These are phyloP conservation scores for Hypoxylon rickii DNA, from an alignment of 495 filamentous ascomycete species.

Conservation along the genomic window DNA sequence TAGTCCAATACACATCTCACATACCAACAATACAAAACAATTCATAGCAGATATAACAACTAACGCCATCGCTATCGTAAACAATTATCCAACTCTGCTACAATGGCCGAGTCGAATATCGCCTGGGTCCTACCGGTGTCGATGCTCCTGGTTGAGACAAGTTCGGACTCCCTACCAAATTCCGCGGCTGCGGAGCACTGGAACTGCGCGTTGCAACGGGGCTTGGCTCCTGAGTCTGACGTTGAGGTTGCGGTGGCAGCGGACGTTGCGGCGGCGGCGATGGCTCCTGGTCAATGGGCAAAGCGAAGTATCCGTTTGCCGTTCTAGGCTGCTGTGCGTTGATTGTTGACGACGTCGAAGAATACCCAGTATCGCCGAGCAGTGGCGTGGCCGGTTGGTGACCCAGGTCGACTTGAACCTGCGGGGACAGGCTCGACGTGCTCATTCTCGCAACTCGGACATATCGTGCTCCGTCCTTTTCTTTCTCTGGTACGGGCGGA, in stretches of 20 bases:
- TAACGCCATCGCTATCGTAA: no score
- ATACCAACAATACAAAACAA: not conserved
- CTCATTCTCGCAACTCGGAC: not conserved
- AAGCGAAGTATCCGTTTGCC: not conserved
- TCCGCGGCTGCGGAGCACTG: conserved; percentile 5
- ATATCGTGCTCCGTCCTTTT: conserved; percentile 4
- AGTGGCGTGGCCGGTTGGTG: conserved; percentile 6
- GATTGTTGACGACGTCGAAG: not conserved
- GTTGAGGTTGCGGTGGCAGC: not conserved
- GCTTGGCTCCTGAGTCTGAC: not conserved
- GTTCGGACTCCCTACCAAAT: conserved; percentile 12
- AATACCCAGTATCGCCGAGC: not conserved
- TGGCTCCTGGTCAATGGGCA: not conserved
- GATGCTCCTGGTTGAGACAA: conserved; percentile 1
- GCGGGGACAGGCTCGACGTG: not conserved
- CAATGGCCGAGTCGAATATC: not conserved
- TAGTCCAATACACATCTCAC: no score
- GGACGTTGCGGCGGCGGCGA: not conserved
- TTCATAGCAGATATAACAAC: no score
- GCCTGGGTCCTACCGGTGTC: not conserved
- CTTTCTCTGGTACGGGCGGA: conserved; percentile 9
- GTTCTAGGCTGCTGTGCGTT: not conserved
- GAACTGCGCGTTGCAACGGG: conserved; percentile 4
- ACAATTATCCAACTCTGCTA: not conserved
- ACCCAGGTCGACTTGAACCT: conserved; percentile 1